Conservation (phyloP, 495 filamentous ascomycete species). For the Cryomyces antarcticus region DNA sequence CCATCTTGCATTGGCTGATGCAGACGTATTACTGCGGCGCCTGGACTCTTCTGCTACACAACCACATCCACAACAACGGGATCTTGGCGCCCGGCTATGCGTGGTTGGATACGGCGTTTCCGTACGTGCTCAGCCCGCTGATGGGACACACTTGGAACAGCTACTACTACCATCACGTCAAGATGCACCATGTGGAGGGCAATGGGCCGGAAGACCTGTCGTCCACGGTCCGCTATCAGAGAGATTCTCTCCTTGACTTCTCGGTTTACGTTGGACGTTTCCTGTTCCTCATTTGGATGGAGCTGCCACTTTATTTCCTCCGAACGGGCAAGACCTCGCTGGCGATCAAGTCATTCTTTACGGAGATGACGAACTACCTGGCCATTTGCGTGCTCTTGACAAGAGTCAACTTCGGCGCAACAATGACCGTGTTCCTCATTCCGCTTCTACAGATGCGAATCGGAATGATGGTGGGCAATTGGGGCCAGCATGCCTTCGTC, state of each 20-base stretch:
- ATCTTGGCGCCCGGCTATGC: slow-evolving; percentile 24
- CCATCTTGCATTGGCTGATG: slow-evolving; percentile 37
- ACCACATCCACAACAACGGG: slow-evolving; percentile 64
- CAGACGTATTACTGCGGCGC: slow-evolving; percentile 42
- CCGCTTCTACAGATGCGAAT: slow-evolving; percentile 38
- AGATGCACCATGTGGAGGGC: slow-evolving; percentile 66
- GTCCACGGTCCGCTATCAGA: slow-evolving; percentile 56
- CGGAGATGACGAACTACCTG: slow-evolving; percentile 34
- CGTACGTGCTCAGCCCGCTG: slow-evolving; percentile 52
- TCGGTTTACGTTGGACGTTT: slow-evolving; percentile 51
- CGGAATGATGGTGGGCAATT: slow-evolving; percentile 55
- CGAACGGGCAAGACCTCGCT: slow-evolving; percentile 29
- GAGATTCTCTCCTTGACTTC: slow-evolving; percentile 43
- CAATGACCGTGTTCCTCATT: slow-evolving; percentile 37
- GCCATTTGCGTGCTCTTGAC: slow-evolving; percentile 26
- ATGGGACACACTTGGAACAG: slow-evolving; percentile 72
- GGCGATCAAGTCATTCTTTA: slow-evolving; percentile 31
- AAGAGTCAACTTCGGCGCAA: slow-evolving; percentile 28
- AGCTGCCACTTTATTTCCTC: slow-evolving; percentile 54
- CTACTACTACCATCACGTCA: slow-evolving; percentile 71
- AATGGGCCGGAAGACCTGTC: slow-evolving; percentile 61
- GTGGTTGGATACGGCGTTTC: slow-evolving; percentile 39
- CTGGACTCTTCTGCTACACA: slow-evolving; percentile 66
- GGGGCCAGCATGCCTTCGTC: slow-evolving; percentile 57
- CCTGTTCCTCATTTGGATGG: slow-evolving; percentile 48